Conservation (phyloP, 495 filamentous ascomycete genomes). For the Platismatia glauca region DNA sequence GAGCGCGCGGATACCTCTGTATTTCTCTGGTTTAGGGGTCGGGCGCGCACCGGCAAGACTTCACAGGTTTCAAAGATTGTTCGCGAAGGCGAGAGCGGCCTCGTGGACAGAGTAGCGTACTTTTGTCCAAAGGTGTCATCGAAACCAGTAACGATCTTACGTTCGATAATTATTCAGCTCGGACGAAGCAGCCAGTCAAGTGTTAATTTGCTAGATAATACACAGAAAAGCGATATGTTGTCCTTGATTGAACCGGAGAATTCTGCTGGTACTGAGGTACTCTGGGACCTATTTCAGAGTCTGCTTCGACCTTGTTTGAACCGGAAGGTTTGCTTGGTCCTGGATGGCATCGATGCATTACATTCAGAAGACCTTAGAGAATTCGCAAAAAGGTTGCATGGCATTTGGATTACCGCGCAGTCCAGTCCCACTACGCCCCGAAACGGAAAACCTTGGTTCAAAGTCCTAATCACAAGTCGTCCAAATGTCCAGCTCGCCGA, state of each 20-base stretch:
- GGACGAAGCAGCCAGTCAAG: constrained; percentile 3
- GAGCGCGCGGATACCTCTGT: background rate
- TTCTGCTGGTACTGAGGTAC: background rate
- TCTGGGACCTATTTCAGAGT: constrained; percentile 3
- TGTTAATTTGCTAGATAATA: constrained; percentile 4
- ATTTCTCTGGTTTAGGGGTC: background rate
- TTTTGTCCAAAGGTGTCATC: constrained; percentile 4
- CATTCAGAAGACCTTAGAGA: constrained; percentile 3
- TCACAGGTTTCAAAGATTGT: background rate
- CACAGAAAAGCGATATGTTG: background rate
- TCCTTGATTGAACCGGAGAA: background rate
- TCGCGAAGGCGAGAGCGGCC: background rate
- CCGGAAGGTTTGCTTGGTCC: constrained; percentile 2
- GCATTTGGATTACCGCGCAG: background rate
- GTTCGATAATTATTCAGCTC: constrained; percentile 4
- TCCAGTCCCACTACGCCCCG: background rate
- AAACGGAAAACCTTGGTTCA: background rate
- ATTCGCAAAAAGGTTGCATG: background rate
- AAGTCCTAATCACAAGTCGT: background rate
- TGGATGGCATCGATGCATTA: constrained; percentile 7
- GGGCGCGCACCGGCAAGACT: background rate
- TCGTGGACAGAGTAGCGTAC: background rate
- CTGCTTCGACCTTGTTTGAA: background rate
- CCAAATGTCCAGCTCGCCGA: background rate
- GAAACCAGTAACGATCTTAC: background rate